Evolutionary conservation across 257 asterid species (phyloP).

Genomic region (Scutellaria barbata): DNA sequence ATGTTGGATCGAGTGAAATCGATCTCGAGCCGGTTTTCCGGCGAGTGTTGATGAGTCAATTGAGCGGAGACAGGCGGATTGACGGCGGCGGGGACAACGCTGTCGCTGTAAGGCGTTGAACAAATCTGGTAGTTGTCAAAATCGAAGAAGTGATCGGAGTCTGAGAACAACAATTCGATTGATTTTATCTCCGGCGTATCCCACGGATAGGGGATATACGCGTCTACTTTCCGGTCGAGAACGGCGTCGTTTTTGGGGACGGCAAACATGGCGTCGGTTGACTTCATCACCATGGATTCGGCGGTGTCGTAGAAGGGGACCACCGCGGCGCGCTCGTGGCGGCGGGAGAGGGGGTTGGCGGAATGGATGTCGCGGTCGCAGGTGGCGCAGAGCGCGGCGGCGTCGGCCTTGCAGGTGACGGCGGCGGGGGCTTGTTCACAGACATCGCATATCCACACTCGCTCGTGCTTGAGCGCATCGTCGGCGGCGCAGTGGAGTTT

Average conservation of each 20-base stretch:
- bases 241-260: background rate
- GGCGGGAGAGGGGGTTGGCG: conserved; percentile 68
- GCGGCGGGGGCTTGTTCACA: conserved; percentile 74
- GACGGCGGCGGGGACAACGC: conserved; percentile 48
- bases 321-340: conserved; percentile 70
- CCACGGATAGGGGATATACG: conserved; percentile 36
- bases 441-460: conserved; percentile 77
- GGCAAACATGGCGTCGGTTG: conserved; percentile 37
- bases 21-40: conserved; percentile 47
- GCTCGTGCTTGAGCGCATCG: conserved; percentile 47
- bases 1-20: conserved; percentile 48
- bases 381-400: conserved; percentile 62
- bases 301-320: conserved; percentile 65
- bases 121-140: conserved; percentile 41
- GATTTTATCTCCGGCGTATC: conserved; percentile 51
- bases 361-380: conserved; percentile 83
- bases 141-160: conserved; percentile 49
- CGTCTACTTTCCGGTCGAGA: conserved; percentile 22
- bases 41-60: conserved; percentile 34
- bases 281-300: conserved; percentile 47
- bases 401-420: conserved; percentile 71
- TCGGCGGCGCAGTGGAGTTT: conserved; percentile 42
- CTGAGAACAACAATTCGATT: conserved; percentile 45
- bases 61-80: conserved; percentile 36
- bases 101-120: conserved; percentile 41